Percentiles rank a stretch among this genome's conserved stretches.
phyloP scores from a whole-genome alignment of 208 protist genomes.

The Porcisia deanei region DNA sequence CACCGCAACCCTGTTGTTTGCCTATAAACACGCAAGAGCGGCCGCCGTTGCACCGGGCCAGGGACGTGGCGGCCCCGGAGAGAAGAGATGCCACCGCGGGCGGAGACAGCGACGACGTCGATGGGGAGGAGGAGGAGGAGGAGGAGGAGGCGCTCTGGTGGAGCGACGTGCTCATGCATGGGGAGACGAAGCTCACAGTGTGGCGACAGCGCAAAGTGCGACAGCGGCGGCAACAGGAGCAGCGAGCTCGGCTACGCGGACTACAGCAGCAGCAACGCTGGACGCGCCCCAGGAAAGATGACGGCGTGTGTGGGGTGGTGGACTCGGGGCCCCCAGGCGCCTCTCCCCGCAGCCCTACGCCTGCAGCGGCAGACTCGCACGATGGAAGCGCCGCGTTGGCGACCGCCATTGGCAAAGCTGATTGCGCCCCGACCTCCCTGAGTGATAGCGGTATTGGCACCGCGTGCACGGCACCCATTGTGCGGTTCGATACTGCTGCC shows the following conservation, averaged over 20 bases:
- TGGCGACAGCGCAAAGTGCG: constrained; percentile 25
- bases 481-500: neutral
- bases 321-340: neutral
- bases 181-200: constrained; percentile 20
- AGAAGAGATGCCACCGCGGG: no score
- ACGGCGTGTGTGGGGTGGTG: neutral
- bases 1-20: constrained; percentile 1
- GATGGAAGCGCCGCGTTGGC: neutral
- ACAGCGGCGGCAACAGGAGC: constrained; percentile 13
- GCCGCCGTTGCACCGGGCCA: neutral
- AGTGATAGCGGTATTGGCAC: constrained; percentile 9
- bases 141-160: constrained; percentile 58
- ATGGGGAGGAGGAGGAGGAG: constrained; percentile 13
- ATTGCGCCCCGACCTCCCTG: neutral
- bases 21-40: neutral
- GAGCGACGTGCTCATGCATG: constrained; percentile 49
- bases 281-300: neutral
- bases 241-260: constrained; percentile 13
- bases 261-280: constrained; percentile 2
- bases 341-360: neutral
- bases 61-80: neutral
- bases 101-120: neutral
- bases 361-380: neutral
- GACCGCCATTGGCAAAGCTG: neutral
- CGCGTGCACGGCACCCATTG: neutral